phyloP scores from a whole-genome alignment of 208 protist genomes.

The Leishmania tropica region DNA sequence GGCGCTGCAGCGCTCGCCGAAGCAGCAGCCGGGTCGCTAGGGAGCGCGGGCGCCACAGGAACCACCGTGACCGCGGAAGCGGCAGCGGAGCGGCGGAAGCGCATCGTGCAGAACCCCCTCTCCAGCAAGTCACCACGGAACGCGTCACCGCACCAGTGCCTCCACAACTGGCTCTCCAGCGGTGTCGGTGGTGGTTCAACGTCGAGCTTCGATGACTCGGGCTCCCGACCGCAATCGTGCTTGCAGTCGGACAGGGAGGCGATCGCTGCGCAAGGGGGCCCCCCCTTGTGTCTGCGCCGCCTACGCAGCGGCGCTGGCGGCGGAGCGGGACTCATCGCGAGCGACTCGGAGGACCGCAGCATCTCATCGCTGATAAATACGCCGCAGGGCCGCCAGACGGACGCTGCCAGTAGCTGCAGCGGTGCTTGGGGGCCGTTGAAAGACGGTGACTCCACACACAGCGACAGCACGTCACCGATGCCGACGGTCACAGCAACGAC shows the following conservation, averaged over 20 bases:
- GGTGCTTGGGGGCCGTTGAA: not conserved
- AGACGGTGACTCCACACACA: not conserved
- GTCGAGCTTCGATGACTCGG: not conserved
- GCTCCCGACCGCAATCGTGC: not conserved
- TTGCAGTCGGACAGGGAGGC: constrained; percentile 1
- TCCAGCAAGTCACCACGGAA: constrained; percentile 3
- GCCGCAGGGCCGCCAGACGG: constrained; percentile 4
- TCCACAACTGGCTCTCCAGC: not conserved
- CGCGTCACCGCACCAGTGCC: constrained; percentile 13
- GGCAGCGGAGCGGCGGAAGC: not conserved
- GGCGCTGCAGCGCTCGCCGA: not conserved
- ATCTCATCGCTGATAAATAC: constrained; percentile 11
- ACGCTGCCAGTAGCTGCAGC: not conserved
- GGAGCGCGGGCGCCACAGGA: not conserved
- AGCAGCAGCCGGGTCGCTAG: not conserved
- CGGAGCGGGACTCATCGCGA: not conserved
- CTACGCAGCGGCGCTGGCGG: not conserved
- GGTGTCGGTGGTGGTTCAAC: not conserved
- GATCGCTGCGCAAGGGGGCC: not conserved
- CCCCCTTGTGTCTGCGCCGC: not conserved
- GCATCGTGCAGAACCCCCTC: constrained; percentile 4
- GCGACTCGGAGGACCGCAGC: constrained; percentile 20
- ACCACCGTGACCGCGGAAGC: not conserved
- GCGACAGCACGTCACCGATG: constrained; percentile 14
- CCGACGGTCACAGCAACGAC: not conserved